A percentile compares a stretch with the other conserved stretches of the same genome.
Evolutionary conservation across 2,329 filamentous ascomycete genomes (phyloP).

Genomic region (Ceratocystis eucalypticola): DNA sequence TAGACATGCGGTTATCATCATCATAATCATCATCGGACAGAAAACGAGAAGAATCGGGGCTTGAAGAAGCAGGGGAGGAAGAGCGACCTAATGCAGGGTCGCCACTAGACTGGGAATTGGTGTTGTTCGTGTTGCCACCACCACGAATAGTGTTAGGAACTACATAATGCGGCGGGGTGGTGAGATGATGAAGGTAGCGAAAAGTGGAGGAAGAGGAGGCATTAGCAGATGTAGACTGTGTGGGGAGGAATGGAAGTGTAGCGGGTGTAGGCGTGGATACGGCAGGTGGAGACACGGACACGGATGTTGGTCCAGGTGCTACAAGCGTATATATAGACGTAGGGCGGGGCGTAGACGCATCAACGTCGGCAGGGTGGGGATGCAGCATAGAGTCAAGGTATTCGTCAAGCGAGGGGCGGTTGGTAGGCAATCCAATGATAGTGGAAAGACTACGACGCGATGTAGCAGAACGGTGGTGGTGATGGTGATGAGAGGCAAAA

Average conservation of each 20-base stretch:
- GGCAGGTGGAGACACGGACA: not conserved
- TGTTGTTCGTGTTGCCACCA: not conserved
- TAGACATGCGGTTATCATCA: not conserved
- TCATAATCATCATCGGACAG: not conserved
- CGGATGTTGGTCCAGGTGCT: too few species aligned
- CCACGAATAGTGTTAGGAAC: not conserved
- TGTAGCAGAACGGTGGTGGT: not conserved
- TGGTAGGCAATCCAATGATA: not conserved
- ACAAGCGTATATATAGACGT: not conserved
- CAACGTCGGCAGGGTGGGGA: not conserved
- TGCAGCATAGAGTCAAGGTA: not conserved
- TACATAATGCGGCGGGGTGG: not conserved
- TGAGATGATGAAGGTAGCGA: not conserved
- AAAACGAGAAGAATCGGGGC: not conserved
- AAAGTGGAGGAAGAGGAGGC: not conserved
- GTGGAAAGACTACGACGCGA: slow-evolving; percentile 1
- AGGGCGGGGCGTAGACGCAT: not conserved
- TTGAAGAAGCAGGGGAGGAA: not conserved
- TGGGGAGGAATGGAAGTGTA: not conserved
- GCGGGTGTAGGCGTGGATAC: not conserved
- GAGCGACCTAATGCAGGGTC: not conserved
- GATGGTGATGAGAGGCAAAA: not conserved
- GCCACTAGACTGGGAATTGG: not conserved
- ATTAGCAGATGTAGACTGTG: not conserved
- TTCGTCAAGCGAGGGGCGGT: slow-evolving; percentile 3